These are phyloP conservation scores for Emergomyces pasteurianus DNA, from an alignment of 2,329 filamentous ascomycete species.

Conservation along the genomic window DNA sequence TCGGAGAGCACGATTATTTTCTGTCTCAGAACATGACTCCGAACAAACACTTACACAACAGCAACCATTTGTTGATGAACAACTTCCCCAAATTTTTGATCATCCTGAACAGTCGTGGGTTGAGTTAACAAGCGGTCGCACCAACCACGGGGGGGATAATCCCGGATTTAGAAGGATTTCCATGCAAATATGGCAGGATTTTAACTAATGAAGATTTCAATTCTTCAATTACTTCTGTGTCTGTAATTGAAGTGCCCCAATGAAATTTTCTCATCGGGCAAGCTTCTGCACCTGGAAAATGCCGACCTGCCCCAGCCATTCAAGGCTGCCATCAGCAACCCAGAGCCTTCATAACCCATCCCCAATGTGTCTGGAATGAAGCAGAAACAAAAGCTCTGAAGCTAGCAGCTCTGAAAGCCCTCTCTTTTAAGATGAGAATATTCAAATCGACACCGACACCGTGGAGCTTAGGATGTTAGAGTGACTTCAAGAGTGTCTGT, in stretches of 20 bases:
- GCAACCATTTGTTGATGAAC: background rate
- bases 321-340: slow-evolving; percentile 3
- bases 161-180: slow-evolving; percentile 5
- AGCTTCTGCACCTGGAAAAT: slow-evolving; percentile 59
- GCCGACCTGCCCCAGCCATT: slow-evolving; percentile 22
- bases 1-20: too few relatives aligned
- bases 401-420: background rate
- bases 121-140: background rate
- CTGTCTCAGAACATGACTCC: too few relatives aligned
- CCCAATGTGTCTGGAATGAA: background rate
- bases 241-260: slow-evolving; percentile 35
- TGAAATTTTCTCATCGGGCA: slow-evolving; percentile 65
- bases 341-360: background rate
- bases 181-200: slow-evolving; percentile 14
- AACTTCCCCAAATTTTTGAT: background rate
- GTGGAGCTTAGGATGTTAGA: slow-evolving; percentile 77
- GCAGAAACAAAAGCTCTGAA: background rate
- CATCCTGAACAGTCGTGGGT: background rate
- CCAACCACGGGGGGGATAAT: slow-evolving; percentile 2
- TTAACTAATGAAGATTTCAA: slow-evolving; percentile 5
- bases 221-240: slow-evolving; percentile 1
- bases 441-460: slow-evolving; percentile 44
- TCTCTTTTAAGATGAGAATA: background rate
- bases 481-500: slow-evolving; percentile 69
- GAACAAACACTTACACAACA: too few relatives aligned